Base-by-base conservation (phyloP, 176 grass and related monocot genomes). In the Aegilops bicornis region DNA sequence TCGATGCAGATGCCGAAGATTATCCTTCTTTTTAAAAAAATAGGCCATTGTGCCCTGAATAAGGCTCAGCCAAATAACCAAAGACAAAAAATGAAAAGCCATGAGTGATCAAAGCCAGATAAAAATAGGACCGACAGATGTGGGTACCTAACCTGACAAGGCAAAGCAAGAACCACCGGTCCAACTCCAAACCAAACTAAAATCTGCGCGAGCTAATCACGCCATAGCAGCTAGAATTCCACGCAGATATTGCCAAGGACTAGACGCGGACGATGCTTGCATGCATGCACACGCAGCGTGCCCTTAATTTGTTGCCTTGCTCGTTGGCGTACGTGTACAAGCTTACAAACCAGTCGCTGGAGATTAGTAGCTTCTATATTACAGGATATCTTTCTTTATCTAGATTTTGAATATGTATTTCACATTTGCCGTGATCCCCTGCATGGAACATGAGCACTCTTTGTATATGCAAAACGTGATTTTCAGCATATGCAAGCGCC, bases 401-500 rank as follows among this genome's bases (percentile, higher is more conserved):
- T 80, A 35, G 69, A 85, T 58, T n/a, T 20, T 54, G 4, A 2
- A 7, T 39, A 14, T 12, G 40, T 77, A 65, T 5, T 24, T 37
- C 31, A 50, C 61, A 5, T 76, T 78, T 12, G 27, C 52, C 11
- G 25, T 7, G 31, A 50, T 65, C 32, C 40, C 7, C 20, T 43
- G 14, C 64, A 70, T 47, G 86, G 84, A 19, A 5, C 80, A 83
- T 56, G 80, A 48, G 50, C 52, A 0, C 56, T 52, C 24, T 75
- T 65, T 17, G 29, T 81, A 24, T 80, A 89, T 74, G 47, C 81
- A 72, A 62, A 62, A 50, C 8, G 15, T 22, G 23, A 7, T 10
- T 74, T 54, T 82, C 39, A 74, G 68, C 78, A 13, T 82, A 82
- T 87, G 78, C 70, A 75, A 66, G 23, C 59, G 4, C 33, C 5